Evolutionary conservation across 176 grass and related monocot species (phyloP).

Genomic region (Rhynchospora pubera): DNA sequence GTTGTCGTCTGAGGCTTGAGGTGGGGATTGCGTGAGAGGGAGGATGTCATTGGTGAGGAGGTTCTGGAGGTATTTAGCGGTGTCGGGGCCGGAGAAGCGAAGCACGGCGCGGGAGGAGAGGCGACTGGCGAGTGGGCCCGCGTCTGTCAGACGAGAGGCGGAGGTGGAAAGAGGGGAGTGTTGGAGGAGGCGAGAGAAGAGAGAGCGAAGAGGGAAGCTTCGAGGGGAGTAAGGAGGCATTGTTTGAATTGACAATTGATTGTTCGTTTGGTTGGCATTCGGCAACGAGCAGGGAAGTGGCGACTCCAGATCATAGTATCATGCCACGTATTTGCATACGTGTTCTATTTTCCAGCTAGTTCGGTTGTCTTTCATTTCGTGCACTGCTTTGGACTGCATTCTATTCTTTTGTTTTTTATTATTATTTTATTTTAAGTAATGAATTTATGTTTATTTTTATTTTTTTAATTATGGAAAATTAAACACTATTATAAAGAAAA

Average conservation of each 20-base stretch:
- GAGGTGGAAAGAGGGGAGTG: neutral
- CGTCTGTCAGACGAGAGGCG: constrained; percentile 23
- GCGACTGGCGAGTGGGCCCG: constrained; percentile 36
- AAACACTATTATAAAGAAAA: no score
- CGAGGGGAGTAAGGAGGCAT: neutral
- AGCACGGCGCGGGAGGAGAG: constrained; percentile 69
- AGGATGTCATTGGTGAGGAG: constrained; percentile 90
- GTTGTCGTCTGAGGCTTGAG: neutral
- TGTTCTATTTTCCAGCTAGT: neutral
- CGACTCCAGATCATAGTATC: neutral
- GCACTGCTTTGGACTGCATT: no score
- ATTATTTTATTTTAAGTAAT: no score
- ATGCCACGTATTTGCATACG: constrained; percentile 9
- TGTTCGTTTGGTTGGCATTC: no score
- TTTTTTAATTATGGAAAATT: no score
- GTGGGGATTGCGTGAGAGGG: neutral
- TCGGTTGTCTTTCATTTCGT: no score
- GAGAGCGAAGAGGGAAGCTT: constrained; percentile 12
- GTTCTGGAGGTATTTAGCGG: constrained; percentile 62
- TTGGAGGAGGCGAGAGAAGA: constrained; percentile 31
- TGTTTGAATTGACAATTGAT: neutral
- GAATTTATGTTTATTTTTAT: no score
- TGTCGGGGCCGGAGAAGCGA: constrained; percentile 73
- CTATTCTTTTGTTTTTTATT: no score
- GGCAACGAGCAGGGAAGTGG: constrained; percentile 4